phyloP scores from a whole-genome alignment of 306 rosid species.

The Sicyos baderoa region DNA sequence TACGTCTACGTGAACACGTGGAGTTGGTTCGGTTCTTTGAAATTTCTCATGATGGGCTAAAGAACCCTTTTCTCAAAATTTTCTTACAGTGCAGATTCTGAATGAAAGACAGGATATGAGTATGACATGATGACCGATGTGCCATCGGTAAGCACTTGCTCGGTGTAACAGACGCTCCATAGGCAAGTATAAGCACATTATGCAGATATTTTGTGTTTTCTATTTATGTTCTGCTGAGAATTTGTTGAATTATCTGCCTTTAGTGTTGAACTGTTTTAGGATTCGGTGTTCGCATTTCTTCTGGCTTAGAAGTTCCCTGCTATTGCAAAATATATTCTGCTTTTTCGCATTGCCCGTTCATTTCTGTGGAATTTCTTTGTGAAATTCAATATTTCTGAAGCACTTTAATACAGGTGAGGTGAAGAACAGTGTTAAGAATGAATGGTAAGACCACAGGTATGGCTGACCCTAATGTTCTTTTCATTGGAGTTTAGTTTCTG shows the following conservation, averaged over 20 bases:
- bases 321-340: neutral
- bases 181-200: neutral
- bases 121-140: neutral
- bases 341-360: neutral
- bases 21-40: neutral
- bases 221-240: neutral
- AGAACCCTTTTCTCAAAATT: neutral
- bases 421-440: neutral
- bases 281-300: neutral
- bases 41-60: neutral
- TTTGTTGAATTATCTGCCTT: neutral
- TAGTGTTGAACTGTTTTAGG: neutral
- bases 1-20: too few species aligned
- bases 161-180: neutral
- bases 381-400: conserved; percentile 2
- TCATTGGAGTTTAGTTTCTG: neutral
- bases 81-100: conserved; percentile 7
- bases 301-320: neutral
- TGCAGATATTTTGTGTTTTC: neutral
- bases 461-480: neutral
- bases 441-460: neutral
- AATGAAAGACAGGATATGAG: neutral
- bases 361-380: neutral
- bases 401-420: neutral
- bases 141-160: neutral